Evolutionary conservation across 116 monocot species (phyloP), one percentile per base, ranked within the genome.

Genomic region (Trichopus zeylanicus): DNA sequence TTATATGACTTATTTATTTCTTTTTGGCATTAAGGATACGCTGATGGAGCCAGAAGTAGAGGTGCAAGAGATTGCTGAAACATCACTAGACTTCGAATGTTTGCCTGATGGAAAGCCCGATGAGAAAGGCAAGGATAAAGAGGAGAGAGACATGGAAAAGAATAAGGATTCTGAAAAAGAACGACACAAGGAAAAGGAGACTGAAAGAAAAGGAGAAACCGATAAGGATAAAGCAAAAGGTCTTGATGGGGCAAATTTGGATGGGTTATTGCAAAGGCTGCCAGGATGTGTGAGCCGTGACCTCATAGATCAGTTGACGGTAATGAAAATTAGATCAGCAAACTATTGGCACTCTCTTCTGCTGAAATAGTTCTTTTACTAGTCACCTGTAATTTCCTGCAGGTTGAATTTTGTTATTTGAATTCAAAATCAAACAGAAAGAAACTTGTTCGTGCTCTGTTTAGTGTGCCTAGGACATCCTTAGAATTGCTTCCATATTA

Each of bases 381-480:
- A 25, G 20, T 23, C 22, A 60, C 24, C 22, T 20, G 13, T 3
- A 42, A 16, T 42, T 54, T 23, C 26, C 47, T 57, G 23, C 81
- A 97, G 97, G 97, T 97, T 26, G 91, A 91, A 31, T 97, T 97
- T 74, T 97, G 97, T 68, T 97, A 91, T 57, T 62, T 97, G 62
- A 97, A 97, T 73, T 84, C 97, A 59, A 97, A 97, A 74, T 56
- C 91, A 73, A 90, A 66, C 55, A 67, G 97, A 61, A 97, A 97
- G 79, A 97, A 87, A 63, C 84, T 97, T 55, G 87, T 75, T 11
- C 68, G 97, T 26, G 58, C 84, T 29, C 55, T 97, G 56, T 97
- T 87, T 60, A 87, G 81, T 77, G 97, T 91, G 18, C 81, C 91
- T 12, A 84, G 97, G 71, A 97, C 91, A 49, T 97, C 97, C 31